Evolutionary conservation across 441 rosid genomes (phyloP).

Genomic region (Biscutella laevigata): DNA sequence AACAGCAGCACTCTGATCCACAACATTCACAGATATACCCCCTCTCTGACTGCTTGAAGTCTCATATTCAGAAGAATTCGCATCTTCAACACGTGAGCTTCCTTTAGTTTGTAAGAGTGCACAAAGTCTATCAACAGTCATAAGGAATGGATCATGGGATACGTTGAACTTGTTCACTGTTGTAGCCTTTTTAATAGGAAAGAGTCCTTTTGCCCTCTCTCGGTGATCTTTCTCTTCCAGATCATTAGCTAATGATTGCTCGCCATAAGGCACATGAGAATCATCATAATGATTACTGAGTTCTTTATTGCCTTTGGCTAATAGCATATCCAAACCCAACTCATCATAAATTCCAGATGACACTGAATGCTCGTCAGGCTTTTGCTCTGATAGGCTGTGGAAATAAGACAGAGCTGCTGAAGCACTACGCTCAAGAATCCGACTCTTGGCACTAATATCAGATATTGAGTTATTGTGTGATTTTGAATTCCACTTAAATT

Average conservation of each 20-base stretch:
- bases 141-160: constrained; percentile 51
- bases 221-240: constrained; percentile 26
- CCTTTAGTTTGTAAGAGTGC: constrained; percentile 30
- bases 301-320: constrained; percentile 34
- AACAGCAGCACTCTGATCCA: constrained; percentile 31
- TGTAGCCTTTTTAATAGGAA: constrained; percentile 21
- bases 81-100: constrained; percentile 27
- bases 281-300: constrained; percentile 21
- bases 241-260: constrained; percentile 24
- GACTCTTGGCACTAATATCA: constrained; percentile 51
- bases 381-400: constrained; percentile 36
- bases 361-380: constrained; percentile 33
- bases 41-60: constrained; percentile 21
- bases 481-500: constrained; percentile 56
- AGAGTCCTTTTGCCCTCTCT: constrained; percentile 18
- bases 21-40: constrained; percentile 25
- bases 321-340: constrained; percentile 33
- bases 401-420: constrained; percentile 68
- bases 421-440: constrained; percentile 80
- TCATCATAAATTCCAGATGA: constrained; percentile 34
- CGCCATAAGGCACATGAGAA: constrained; percentile 14
- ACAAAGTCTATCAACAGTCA: constrained; percentile 39
- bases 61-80: constrained; percentile 27
- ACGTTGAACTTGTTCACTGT: constrained; percentile 28
- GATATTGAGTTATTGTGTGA: constrained; percentile 36